Evolutionary conservation across 331 rosid species (phyloP), one percentile per base, ranked within the genome.

Genomic region (Spiraea crenata): DNA sequence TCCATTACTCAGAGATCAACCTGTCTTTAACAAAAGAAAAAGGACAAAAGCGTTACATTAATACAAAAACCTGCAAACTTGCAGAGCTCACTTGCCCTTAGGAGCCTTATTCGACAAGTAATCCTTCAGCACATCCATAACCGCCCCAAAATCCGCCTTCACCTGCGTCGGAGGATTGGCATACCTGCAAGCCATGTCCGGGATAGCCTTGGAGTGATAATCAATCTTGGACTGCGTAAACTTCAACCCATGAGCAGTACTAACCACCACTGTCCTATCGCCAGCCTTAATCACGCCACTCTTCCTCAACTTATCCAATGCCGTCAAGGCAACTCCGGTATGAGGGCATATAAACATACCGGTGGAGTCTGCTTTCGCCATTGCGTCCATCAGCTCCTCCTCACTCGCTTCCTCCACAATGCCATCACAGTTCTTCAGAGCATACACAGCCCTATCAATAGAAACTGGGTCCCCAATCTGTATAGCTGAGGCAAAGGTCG

Each of bases 391-490:
- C 8, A 91, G 65, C 38, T 91, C 97, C 75, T 85, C 88, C 76
- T 89, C 96, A 0, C 83, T 87, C 0, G 96, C 96, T 73, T 92
- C 97, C 83, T 89, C 97, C 4, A 92, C 97, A 19, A 92, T 92
- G 77, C 97, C 97, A 7, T 85, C 41, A 0, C 89, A 85, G 39
- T 76, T 84, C 79, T 74, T 59, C 20, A 89, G 56, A 1, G 97
- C 96, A 72, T 73, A 59, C 70, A 89, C 97, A 0, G 97, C 97
- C 72, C 97, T 77, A 5, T 89, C 93, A 0, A 92, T 92, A 0
- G 96, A 89, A 77, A 92, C 96, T 2, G 97, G 96, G 45, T 92
- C 97, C 4, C 97, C 97, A 34, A 92, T 92, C 79, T 92, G 97
- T 38, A 92, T 92, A 4, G 97, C 96, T 0, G 93, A 87, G 0